Base-by-base conservation (phyloP, 2,329 filamentous ascomycete species). In the Ophiostoma populinum region DNA sequence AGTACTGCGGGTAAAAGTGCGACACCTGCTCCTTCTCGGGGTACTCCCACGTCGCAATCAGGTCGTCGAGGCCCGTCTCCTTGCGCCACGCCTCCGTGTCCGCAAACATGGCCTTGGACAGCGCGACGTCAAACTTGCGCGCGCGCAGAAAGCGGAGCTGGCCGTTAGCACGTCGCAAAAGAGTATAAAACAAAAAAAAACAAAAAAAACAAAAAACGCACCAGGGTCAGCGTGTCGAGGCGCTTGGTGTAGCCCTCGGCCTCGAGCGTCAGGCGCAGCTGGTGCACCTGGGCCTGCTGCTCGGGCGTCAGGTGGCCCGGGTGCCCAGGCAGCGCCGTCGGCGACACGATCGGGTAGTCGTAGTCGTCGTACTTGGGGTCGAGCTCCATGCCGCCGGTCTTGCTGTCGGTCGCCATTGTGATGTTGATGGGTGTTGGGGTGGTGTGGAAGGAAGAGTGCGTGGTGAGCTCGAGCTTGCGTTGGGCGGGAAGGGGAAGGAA, bases 1-100 rank as follows among this genome's bases (percentile, higher is more conserved):
- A 98, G 66, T 90, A 98, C 62, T 98, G 90, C 32, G 83, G 83
- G 62, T 98, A 98, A 67, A 80, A 93, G 59, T 87, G 65, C 58
- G 81, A 81, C 40, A 98, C 70, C 53, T 87, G 56, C 37, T 70
- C 50, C 58, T 87, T 90, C 68, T 94, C 86, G 43, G 67, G 67
- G 63, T 93, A 94, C 40, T 90, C 75, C 65, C 92, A 93, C 47
- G 62, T 77, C 43, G 71, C 73, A 36, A 87, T 72, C 24, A 82
- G 68, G 44, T 86, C 68, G 58, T 94, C 82, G 21, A 92, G 80
- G 43, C 80, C 74, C 46, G 80, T 90, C 38, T 86, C 74, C 55
- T 78, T 75, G 55, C 90, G 75, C 90, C 90, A 98, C 54, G 80
- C 75, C 63, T 95, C 87, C 50, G 70, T 77, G 34, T 92, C 81